Percentiles rank a stretch among this genome's conserved stretches.
Conservation (phyloP, 331 rosid genomes). For the Dryas integrifolia region DNA sequence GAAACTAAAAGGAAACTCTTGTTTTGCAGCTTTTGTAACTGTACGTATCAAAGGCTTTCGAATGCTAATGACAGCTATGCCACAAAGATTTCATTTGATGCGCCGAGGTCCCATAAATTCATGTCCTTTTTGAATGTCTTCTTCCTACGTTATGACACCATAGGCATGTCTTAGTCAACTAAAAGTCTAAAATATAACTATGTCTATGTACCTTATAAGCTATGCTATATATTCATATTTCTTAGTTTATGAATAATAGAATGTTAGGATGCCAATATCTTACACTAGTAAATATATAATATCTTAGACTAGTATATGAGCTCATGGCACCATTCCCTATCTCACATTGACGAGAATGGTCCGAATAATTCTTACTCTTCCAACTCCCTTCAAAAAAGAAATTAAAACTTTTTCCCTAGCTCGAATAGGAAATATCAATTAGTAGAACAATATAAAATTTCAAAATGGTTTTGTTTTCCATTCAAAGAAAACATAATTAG, state of each 20-base stretch:
- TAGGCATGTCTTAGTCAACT: constrained; percentile 3
- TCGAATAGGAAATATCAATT: too few species aligned
- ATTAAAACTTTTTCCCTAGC: too few species aligned
- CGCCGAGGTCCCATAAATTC: background rate
- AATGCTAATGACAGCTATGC: background rate
- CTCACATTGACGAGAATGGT: too few species aligned
- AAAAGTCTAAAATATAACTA: constrained; percentile 7
- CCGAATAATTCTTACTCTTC: too few species aligned
- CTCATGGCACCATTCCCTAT: too few species aligned
- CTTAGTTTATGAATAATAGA: background rate
- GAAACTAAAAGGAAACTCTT: background rate
- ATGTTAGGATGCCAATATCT: too few species aligned
- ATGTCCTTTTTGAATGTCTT: background rate
- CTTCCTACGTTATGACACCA: background rate
- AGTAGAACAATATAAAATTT: too few species aligned
- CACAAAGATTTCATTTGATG: background rate
- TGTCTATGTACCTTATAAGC: background rate
- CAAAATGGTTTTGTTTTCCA: too few species aligned
- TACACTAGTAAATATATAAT: too few species aligned
- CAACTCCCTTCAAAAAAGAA: too few species aligned
- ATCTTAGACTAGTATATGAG: too few species aligned
- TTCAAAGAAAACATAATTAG: too few species aligned
- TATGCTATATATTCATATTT: background rate
- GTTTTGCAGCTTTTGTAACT: background rate
- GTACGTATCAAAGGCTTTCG: constrained; percentile 4